phyloP scores from a whole-genome alignment of 2,329 filamentous ascomycete species.

The Hymenoscyphus infarciens region DNA sequence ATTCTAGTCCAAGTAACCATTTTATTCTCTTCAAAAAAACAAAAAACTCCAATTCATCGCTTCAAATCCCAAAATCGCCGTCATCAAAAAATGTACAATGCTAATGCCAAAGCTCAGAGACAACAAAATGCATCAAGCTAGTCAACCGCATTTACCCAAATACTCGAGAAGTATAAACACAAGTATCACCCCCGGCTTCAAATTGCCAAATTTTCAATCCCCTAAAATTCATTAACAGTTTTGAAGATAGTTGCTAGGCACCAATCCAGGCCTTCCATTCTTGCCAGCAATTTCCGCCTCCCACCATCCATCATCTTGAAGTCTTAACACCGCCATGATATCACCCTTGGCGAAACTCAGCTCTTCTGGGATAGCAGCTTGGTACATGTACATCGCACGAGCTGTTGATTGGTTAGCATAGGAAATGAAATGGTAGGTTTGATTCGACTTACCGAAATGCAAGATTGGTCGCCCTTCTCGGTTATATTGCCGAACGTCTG shows the following conservation, averaged over 20 bases:
- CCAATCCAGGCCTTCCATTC: constrained; percentile 56
- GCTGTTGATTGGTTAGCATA: constrained; percentile 50
- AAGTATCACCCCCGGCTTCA: too few relatives aligned
- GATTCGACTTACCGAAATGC: constrained; percentile 76
- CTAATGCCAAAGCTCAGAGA: too few relatives aligned
- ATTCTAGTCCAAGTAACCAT: too few relatives aligned
- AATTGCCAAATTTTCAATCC: not conserved
- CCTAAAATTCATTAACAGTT: constrained; percentile 27
- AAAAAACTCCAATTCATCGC: too few relatives aligned
- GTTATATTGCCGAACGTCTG: constrained; percentile 77
- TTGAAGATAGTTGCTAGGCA: constrained; percentile 64
- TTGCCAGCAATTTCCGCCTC: constrained; percentile 85
- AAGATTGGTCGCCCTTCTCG: constrained; percentile 82
- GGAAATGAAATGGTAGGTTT: too few relatives aligned
- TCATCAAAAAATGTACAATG: too few relatives aligned
- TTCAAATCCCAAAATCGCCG: too few relatives aligned
- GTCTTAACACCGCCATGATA: constrained; percentile 77
- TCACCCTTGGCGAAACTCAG: constrained; percentile 91
- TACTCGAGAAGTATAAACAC: too few relatives aligned
- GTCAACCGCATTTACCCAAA: too few relatives aligned
- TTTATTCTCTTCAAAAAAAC: too few relatives aligned
- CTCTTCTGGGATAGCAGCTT: constrained; percentile 92
- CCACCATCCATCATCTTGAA: constrained; percentile 99
- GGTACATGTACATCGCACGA: constrained; percentile 89
- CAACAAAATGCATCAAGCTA: too few relatives aligned